Evolutionary conservation across 176 grass and related monocot genomes (phyloP), one percentile per base, ranked within the genome.

Genomic region (Eleusine indica): DNA sequence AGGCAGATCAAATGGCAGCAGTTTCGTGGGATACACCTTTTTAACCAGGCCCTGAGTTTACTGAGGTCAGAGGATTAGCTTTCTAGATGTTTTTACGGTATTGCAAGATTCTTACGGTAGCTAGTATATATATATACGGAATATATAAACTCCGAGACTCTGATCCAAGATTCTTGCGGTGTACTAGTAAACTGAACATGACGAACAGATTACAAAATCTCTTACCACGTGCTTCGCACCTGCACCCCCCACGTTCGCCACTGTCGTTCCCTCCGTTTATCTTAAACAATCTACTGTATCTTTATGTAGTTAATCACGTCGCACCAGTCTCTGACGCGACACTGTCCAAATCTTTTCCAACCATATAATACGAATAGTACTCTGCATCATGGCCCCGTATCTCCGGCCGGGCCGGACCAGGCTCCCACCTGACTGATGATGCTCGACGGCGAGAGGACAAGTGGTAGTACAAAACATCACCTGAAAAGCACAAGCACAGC

Each of bases 401-500:
- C 7, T 22, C 38, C 9, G 38, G 78, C 62, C 68, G 43, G 67
- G 52, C 37, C 35, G 19, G 66, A 81, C 58, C 22, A 71, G 54
- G 44, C 44, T 47, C 44, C 41, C n/a, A 40, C 54, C 21, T 69
- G 46, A 56, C 25, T 35, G 32, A 16, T n/a, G 53, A 61, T 77
- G 57, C 75, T 46, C 4, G n/a, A 63, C 57, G 42, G 29, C 43
- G 70, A 65, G 9, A 66, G 49, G 29, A 44, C 58, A 39, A 10
- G 32, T 35, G 32, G 32, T 25, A 46, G 42, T 37, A 62, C 57
- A 74, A 73, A 37, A 35, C 40, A 25, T 74, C 58, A 49, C 32
- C 70, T 21, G 41, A 77, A 51, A 47, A 78, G 58, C 75, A 19
- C 75, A 32, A 6, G 58, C 57, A 17, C 56, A 77, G 41, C 74